phyloP scores from a whole-genome alignment of 129 eudicot species.

The Solidago caesia region DNA sequence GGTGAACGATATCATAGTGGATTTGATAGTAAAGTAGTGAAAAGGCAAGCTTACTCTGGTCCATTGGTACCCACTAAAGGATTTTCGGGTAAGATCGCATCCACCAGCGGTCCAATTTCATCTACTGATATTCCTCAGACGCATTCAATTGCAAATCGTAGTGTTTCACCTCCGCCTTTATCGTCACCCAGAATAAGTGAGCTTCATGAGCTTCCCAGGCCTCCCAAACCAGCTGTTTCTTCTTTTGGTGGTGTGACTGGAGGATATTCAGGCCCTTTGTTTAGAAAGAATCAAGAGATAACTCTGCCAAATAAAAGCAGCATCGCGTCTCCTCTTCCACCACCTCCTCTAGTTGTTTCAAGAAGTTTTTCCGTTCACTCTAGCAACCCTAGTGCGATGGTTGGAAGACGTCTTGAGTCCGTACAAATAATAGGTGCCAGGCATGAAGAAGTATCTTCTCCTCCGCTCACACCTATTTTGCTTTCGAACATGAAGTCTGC shows the following conservation, averaged over 20 bases:
- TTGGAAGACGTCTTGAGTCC: slow-evolving; percentile 42
- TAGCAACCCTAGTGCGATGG: slow-evolving; percentile 50
- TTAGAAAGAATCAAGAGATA: slow-evolving; percentile 42
- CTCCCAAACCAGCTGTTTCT: slow-evolving; percentile 47
- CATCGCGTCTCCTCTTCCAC: slow-evolving; percentile 58
- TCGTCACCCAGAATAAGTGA: slow-evolving; percentile 80
- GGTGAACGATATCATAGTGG: slow-evolving; percentile 37
- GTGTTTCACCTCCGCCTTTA: slow-evolving; percentile 59
- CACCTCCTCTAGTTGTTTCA: slow-evolving; percentile 63
- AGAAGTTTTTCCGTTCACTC: slow-evolving; percentile 77
- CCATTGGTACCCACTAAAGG: slow-evolving; percentile 58
- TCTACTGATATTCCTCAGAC: neutral
- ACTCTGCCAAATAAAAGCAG: slow-evolving; percentile 44
- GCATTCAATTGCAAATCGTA: slow-evolving; percentile 35
- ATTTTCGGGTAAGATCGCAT: slow-evolving; percentile 42
- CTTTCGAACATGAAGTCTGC: slow-evolving; percentile 48
- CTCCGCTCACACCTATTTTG: slow-evolving; percentile 79
- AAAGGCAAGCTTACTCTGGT: slow-evolving; percentile 75
- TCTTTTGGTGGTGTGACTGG: slow-evolving; percentile 27
- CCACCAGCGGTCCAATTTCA: slow-evolving; percentile 44
- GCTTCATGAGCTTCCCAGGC: slow-evolving; percentile 97
- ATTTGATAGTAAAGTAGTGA: slow-evolving; percentile 43
- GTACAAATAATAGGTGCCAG: slow-evolving; percentile 35
- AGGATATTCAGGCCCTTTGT: slow-evolving; percentile 68
- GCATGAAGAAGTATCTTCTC: slow-evolving; percentile 53